Conservation (phyloP, 2,329 filamentous ascomycete species). For the Drechslerella dactyloides region DNA sequence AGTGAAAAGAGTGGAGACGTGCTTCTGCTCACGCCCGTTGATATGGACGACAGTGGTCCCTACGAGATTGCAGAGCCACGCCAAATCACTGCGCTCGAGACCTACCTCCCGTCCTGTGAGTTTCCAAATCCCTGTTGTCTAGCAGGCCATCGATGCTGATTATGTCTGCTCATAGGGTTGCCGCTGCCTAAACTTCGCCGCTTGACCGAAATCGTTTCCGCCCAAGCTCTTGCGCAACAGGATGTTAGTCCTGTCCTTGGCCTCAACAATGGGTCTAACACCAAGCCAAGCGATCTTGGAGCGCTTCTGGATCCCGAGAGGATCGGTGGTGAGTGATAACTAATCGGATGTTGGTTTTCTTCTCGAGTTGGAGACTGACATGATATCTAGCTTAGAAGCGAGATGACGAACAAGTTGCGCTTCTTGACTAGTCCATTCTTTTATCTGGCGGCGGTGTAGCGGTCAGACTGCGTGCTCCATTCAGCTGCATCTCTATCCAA, state of each 20-base stretch:
- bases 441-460: neutral
- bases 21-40: conserved; percentile 86
- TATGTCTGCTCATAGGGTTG: conserved; percentile 34
- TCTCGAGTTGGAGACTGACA: conserved; percentile 12
- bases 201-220: conserved; percentile 95
- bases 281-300: conserved; percentile 44
- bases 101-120: conserved; percentile 94
- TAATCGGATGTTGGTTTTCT: neutral
- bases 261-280: conserved; percentile 13
- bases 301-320: conserved; percentile 42
- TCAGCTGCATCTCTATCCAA: no score
- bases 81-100: conserved; percentile 94
- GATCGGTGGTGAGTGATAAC: conserved; percentile 36
- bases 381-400: conserved; percentile 24
- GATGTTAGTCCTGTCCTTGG: conserved; percentile 56
- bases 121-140: conserved; percentile 92
- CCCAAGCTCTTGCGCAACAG: conserved; percentile 89
- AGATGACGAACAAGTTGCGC: neutral
- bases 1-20: conserved; percentile 95
- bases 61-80: conserved; percentile 98
- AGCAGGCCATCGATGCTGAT: no score
- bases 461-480: neutral
- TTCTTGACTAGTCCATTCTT: neutral
- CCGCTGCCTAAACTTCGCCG: conserved; percentile 72
- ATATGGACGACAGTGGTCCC: conserved; percentile 98